Base-by-base conservation (phyloP, 371 early-diverging fungal species). In the Rhizopus delemar region DNA sequence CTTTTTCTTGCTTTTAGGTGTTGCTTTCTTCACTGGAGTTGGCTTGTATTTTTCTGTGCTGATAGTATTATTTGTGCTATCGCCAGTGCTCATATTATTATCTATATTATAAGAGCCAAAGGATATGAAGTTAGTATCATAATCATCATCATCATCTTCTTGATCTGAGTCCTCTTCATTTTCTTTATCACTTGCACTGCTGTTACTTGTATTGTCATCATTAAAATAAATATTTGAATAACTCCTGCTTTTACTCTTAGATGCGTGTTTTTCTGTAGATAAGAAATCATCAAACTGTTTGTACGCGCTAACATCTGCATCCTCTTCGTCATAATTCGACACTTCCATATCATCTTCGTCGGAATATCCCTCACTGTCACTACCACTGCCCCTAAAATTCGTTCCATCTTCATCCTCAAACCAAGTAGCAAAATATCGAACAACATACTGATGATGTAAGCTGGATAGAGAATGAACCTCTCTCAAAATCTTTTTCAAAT, bases 351-450 rank as follows among this genome's bases (percentile, higher is more conserved):
- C 62, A 12, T 71, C 71, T 36, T 77, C 73, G 41, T 75, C 79
- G 29, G 71, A 76, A 59, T 75, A 84, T 34, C 76, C 71, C 4
- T 77, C 82, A 52, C 67, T 79, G 38, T 80, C 85, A 11, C 73
- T 78, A 56, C 75, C 78, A 11, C 73, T 77, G 49, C 77, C 79
- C 70, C 58, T 73, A 46, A 49, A 63, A 28, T 52, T 52, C 15
- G 46, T 38, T 0, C 56, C 68, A 39, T 68, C 41, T 34, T 62
- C 66, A 56, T 88, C 91, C 69, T 95, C 95, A 58, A 92, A 89
- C 97, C 97, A 97, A 2, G 96, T 93, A 22, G 94, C 93, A 70
- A 93, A 95, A 64, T 93, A 96, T 16, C 97, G 82, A 0, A 96
- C 96, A 5, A 95, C 91, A 68, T 89, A 91, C 65, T 91, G 91